Base-by-base conservation (phyloP, 1,284 basidiomycete species). In the Apiotrichum porosum region DNA sequence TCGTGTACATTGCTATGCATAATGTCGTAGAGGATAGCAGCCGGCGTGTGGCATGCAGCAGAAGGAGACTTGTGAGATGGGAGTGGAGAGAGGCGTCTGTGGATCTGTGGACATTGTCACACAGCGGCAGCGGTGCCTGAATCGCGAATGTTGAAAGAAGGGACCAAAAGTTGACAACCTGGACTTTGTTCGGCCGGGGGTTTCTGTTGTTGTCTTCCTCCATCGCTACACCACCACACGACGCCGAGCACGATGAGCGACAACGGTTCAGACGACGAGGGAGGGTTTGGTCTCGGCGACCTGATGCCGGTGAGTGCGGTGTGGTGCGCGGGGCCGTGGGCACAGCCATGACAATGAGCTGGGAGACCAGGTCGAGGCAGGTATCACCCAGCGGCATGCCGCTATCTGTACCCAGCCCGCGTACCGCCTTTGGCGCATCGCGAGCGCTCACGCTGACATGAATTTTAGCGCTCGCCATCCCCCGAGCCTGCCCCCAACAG, bases 251-350 rank as follows among this genome's bases (percentile, higher is more conserved):
- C 44, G 28, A 37, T 41, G 30, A 47, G 36, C n/a, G 47, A 44
- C 41, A 47, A 35, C 40, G 36, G 37, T 4, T 49, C 47, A n/a
- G 62, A 64, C 23, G 71, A 73, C 19, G 67, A 65, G 1, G 62
- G 61, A 4, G 70, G 62, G 14, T 47, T 73, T 21, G 69, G 66
- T 4, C 61, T 75, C 9, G 70, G 68, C 32, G 68, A 68, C 44
- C 61, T 75, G 18, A 65, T 75, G 46, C 68, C 71, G 2, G 73
- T 72, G 42, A 42, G 71, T 60, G 26, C 34, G 17, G 6, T 14
- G 36, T 22, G 34, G 34, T 32, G 12, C n/a, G n/a, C n/a, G n/a
- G n/a, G n/a, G n/a, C n/a, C n/a, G n/a, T n/a, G n/a, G n/a, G n/a
- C n/a, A n/a, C n/a, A n/a, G n/a, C n/a, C n/a, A n/a, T n/a, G n/a